These are phyloP conservation scores for Gyromitra esculenta DNA, from an alignment of 2,329 filamentous ascomycete genomes.

Conservation along the genomic window DNA sequence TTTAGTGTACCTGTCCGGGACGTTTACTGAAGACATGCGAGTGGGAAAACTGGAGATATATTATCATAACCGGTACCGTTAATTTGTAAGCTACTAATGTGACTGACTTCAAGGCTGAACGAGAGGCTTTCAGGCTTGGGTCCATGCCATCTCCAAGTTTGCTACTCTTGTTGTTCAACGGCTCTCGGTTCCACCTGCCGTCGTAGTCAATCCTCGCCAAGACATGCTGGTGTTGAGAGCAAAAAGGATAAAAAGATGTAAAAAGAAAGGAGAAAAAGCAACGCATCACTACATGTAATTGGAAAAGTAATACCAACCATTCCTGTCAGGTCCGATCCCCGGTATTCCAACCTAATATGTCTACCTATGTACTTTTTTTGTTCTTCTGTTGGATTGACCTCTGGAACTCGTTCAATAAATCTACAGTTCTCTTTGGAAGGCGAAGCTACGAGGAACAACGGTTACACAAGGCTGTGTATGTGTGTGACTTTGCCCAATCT, in stretches of 20 bases:
- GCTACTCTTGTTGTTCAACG: constrained; percentile 37
- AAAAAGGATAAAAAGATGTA: constrained; percentile 37
- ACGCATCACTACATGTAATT: constrained; percentile 38
- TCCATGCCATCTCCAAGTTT: constrained; percentile 24
- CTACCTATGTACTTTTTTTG: constrained; percentile 47
- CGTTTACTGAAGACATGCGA: constrained; percentile 31
- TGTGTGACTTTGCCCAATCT: constrained; percentile 46
- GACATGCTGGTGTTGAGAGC: constrained; percentile 16
- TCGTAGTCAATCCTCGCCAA: constrained; percentile 35
- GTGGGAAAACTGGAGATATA: constrained; percentile 11
- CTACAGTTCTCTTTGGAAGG: constrained; percentile 33
- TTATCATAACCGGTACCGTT: constrained; percentile 12
- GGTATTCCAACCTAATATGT: constrained; percentile 34
- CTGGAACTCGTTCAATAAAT: constrained; percentile 31
- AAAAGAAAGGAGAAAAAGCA: constrained; percentile 50
- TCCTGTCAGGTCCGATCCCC: constrained; percentile 41
- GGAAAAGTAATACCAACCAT: constrained; percentile 47
- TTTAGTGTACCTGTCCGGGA: constrained; percentile 40
- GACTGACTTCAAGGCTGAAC: constrained; percentile 49
- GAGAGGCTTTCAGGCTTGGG: constrained; percentile 41
- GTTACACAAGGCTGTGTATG: constrained; percentile 52
- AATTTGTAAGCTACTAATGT: constrained; percentile 48
- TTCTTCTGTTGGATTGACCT: constrained; percentile 12
- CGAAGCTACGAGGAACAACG: constrained; percentile 35
- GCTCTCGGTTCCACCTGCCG: constrained; percentile 44